phyloP scores from a whole-genome alignment of 2,329 filamentous ascomycete species.

The Aspergillus luchuensis region DNA sequence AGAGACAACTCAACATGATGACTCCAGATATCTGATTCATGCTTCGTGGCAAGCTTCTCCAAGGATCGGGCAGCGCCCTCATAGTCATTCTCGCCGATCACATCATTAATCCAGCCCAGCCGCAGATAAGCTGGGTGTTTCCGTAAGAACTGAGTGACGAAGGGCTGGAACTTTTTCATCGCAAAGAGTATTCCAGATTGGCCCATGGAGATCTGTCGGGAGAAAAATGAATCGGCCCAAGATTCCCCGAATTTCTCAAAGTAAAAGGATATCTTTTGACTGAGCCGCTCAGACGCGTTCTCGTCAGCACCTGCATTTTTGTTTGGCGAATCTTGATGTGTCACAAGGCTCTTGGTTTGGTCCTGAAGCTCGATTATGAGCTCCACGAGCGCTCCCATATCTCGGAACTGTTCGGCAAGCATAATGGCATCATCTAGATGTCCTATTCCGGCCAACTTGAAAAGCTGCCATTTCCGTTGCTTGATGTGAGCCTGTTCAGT shows the following conservation, averaged over 20 bases:
- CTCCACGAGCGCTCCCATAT: slow-evolving; percentile 64
- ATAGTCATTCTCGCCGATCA: slow-evolving; percentile 74
- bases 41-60: slow-evolving; percentile 66
- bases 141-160: slow-evolving; percentile 77
- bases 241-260: slow-evolving; percentile 54
- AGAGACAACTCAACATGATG: slow-evolving; percentile 92
- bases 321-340: slow-evolving; percentile 16
- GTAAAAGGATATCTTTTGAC: slow-evolving; percentile 47
- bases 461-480: slow-evolving; percentile 51
- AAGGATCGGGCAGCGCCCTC: slow-evolving; percentile 71
- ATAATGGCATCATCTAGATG: slow-evolving; percentile 60
- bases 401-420: slow-evolving; percentile 63
- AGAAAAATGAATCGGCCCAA: slow-evolving; percentile 72
- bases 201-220: slow-evolving; percentile 69
- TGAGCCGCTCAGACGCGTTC: slow-evolving; percentile 36
- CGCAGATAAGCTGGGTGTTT: slow-evolving; percentile 71
- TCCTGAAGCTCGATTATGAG: slow-evolving; percentile 46
- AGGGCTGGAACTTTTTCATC: slow-evolving; percentile 69
- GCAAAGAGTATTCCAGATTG: slow-evolving; percentile 68
- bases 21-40: slow-evolving; percentile 82
- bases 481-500: slow-evolving; percentile 48
- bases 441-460: slow-evolving; percentile 53
- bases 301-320: slow-evolving; percentile 21
- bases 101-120: slow-evolving; percentile 93
- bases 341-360: slow-evolving; percentile 34